Conservation (phyloP, 176 grass and related monocot genomes). For the Paspalum vaginatum region DNA sequence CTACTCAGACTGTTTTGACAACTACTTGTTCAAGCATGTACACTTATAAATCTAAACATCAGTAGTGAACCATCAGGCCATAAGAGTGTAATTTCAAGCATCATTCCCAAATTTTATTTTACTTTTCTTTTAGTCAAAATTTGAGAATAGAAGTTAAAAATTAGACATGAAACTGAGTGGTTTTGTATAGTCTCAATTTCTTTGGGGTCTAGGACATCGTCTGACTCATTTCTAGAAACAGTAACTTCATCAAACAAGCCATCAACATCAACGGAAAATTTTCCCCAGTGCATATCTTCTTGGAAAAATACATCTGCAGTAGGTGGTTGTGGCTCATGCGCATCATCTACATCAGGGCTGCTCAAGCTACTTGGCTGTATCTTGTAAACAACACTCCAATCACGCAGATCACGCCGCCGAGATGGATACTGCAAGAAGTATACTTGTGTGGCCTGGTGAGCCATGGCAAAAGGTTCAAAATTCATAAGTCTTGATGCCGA, state of each 20-base stretch:
- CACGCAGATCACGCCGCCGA: neutral
- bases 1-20: no score
- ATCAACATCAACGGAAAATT: neutral
- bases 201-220: neutral
- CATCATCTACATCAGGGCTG: neutral
- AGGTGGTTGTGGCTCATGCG: neutral
- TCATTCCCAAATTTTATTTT: no score
- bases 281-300: neutral
- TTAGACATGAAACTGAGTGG: no score
- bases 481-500: neutral
- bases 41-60: no score
- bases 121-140: no score
- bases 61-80: no score
- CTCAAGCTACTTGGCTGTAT: neutral
- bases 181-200: neutral
- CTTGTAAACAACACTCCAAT: constrained; percentile 18
- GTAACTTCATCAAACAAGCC: neutral
- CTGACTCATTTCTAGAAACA: neutral
- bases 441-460: constrained; percentile 19
- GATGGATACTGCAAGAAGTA: constrained; percentile 18
- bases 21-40: no score
- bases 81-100: no score
- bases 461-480: constrained; percentile 40
- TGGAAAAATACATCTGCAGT: neutral
- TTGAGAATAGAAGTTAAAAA: no score